These are phyloP conservation scores for Mesembryanthemum crystallinum DNA, from an alignment of 148 eudicot genomes.

Conservation along the genomic window DNA sequence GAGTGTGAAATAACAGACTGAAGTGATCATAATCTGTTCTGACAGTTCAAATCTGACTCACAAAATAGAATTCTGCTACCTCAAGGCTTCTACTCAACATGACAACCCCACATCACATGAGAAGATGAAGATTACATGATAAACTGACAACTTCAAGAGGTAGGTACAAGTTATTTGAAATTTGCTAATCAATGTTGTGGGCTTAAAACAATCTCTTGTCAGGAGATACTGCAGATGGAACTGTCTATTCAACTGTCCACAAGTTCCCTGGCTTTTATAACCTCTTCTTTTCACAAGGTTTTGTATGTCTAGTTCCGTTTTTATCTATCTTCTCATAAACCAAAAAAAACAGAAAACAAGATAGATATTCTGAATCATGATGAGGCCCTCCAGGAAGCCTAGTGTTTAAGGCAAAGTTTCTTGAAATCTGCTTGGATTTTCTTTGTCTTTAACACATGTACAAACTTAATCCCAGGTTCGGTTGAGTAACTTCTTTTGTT, in stretches of 20 bases:
- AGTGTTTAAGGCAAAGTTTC: background rate
- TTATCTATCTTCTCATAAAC: background rate
- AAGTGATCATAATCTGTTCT: conserved; percentile 19
- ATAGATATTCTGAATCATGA: background rate
- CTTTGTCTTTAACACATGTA: too few relatives aligned
- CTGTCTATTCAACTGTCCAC: conserved; percentile 13
- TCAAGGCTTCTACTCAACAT: background rate
- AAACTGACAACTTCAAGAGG: conserved; percentile 14
- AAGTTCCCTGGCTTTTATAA: background rate
- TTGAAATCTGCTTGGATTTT: too few relatives aligned
- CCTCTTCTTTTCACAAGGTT: background rate
- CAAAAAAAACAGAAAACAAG: background rate
- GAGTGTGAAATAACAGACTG: conserved; percentile 10
- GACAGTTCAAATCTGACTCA: conserved; percentile 16
- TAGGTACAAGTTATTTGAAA: conserved; percentile 1
- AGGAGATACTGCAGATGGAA: conserved; percentile 13
- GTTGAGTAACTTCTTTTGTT: background rate
- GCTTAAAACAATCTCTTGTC: conserved; percentile 19
- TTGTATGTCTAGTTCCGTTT: background rate
- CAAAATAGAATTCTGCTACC: conserved; percentile 6
- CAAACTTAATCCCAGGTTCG: background rate
- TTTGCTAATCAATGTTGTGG: conserved; percentile 19
- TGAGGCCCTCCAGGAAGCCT: background rate
- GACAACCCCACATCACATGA: conserved; percentile 17
- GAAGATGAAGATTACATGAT: conserved; percentile 11